These are phyloP conservation scores for Tricholoma hemisulphureum DNA, from an alignment of 768 basidiomycete genomes.

Conservation along the genomic window DNA sequence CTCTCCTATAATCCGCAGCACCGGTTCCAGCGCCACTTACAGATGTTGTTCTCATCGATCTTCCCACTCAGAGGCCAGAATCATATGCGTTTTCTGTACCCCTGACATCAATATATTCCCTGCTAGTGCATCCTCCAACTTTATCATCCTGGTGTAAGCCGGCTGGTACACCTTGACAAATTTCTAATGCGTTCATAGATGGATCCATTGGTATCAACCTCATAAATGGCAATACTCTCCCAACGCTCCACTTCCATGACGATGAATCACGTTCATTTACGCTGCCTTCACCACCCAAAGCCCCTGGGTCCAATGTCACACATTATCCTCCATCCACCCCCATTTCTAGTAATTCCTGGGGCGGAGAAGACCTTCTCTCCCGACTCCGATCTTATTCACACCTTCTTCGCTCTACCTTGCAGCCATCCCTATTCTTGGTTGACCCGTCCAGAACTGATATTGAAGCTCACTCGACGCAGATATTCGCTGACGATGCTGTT, in stretches of 20 bases:
- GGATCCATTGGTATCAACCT: constrained; percentile 89
- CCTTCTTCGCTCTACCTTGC: constrained; percentile 81
- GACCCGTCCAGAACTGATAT: constrained; percentile 93
- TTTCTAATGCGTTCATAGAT: constrained; percentile 43
- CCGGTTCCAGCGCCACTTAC: not conserved
- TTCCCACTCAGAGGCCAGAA: constrained; percentile 80
- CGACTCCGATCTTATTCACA: constrained; percentile 76
- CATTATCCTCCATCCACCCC: constrained; percentile 66
- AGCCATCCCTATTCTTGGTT: constrained; percentile 83
- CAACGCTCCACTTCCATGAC: constrained; percentile 94
- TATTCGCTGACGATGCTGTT: constrained; percentile 84
- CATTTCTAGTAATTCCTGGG: constrained; percentile 62
- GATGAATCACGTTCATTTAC: constrained; percentile 87
- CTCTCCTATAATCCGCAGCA: not conserved
- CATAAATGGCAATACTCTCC: constrained; percentile 80
- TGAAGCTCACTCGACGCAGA: constrained; percentile 81
- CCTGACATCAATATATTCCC: constrained; percentile 83
- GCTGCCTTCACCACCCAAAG: constrained; percentile 43
- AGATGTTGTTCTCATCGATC: constrained; percentile 85
- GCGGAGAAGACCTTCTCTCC: constrained; percentile 81
- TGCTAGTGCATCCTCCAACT: constrained; percentile 81
- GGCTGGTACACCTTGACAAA: constrained; percentile 16
- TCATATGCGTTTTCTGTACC: constrained; percentile 97
- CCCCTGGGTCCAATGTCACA: constrained; percentile 36
- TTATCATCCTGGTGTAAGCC: constrained; percentile 76